Percentiles rank a stretch among this genome's conserved stretches.
Evolutionary conservation across 176 grass and related monocot genomes (phyloP).

Genomic region (Ananas comosus): DNA sequence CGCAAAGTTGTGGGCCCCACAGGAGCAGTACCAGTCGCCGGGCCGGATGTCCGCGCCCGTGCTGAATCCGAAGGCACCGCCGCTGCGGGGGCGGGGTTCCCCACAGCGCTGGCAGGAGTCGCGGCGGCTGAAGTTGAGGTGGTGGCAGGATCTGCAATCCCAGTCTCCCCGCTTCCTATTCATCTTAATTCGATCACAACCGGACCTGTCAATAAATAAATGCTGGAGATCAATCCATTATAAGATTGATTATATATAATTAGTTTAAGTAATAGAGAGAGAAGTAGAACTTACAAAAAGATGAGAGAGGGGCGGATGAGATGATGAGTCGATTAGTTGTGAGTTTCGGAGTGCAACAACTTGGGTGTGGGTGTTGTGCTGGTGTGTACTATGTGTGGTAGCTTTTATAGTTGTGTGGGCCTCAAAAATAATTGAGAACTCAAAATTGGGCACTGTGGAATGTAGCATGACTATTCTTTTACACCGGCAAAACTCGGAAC

Average conservation of each 20-base stretch:
- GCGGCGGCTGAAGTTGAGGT: slow-evolving; percentile 95
- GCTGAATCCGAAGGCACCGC: slow-evolving; percentile 34
- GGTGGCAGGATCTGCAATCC: slow-evolving; percentile 94
- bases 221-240: too few relatives aligned
- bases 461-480: too few relatives aligned
- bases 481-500: not conserved
- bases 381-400: slow-evolving; percentile 6
- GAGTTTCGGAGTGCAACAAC: slow-evolving; percentile 3
- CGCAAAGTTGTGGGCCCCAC: slow-evolving; percentile 88
- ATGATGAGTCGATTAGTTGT: not conserved
- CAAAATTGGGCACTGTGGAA: too few relatives aligned
- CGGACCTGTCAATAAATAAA: too few relatives aligned
- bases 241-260: too few relatives aligned
- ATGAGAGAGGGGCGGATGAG: too few relatives aligned
- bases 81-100: slow-evolving; percentile 38
- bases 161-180: slow-evolving; percentile 99
- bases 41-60: slow-evolving; percentile 77
- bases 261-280: too few relatives aligned
- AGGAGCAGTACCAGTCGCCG: slow-evolving; percentile 91
- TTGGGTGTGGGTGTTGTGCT: slow-evolving; percentile 11
- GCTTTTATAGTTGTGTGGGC: slow-evolving; percentile 28
- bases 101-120: slow-evolving; percentile 84
- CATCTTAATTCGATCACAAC: slow-evolving; percentile 34
- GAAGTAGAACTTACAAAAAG: too few relatives aligned
- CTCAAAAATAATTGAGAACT: too few relatives aligned